These are phyloP conservation scores for Polysphondylium violaceum DNA, from an alignment of 78 protist genomes.

Conservation along the genomic window DNA sequence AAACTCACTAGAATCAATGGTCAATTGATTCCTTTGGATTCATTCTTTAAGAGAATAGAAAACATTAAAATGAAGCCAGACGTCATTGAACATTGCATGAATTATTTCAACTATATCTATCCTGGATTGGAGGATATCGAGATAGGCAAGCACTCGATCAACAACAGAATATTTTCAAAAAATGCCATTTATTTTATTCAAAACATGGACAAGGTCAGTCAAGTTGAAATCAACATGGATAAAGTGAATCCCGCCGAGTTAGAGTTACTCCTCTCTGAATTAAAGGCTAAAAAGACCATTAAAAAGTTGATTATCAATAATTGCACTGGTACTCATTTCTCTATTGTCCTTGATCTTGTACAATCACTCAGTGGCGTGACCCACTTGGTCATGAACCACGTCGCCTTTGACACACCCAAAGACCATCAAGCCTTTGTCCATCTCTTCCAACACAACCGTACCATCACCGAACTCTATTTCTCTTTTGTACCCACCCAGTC, in stretches of 20 bases:
- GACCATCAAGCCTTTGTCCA: background rate
- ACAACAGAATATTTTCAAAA: constrained; percentile 12
- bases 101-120: constrained; percentile 27
- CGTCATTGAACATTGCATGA: constrained; percentile 31
- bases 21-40: constrained; percentile 1
- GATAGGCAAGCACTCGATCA: constrained; percentile 15
- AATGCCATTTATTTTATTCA: constrained; percentile 9
- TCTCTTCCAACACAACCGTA: background rate
- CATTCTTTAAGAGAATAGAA: constrained; percentile 2
- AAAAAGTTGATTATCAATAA: background rate
- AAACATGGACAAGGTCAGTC: background rate
- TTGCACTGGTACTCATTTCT: background rate
- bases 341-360: background rate
- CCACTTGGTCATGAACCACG: background rate
- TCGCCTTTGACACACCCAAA: background rate
- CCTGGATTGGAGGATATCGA: constrained; percentile 32
- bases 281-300: background rate
- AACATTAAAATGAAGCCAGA: constrained; percentile 27
- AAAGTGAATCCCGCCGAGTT: background rate
- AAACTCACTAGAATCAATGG: constrained; percentile 41
- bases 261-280: background rate
- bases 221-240: constrained; percentile 4
- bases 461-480: background rate
- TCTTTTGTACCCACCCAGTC: no score
- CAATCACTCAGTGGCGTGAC: background rate